phyloP scores from a whole-genome alignment of 306 rosid species.

The Elaeagnus macrophylla region DNA sequence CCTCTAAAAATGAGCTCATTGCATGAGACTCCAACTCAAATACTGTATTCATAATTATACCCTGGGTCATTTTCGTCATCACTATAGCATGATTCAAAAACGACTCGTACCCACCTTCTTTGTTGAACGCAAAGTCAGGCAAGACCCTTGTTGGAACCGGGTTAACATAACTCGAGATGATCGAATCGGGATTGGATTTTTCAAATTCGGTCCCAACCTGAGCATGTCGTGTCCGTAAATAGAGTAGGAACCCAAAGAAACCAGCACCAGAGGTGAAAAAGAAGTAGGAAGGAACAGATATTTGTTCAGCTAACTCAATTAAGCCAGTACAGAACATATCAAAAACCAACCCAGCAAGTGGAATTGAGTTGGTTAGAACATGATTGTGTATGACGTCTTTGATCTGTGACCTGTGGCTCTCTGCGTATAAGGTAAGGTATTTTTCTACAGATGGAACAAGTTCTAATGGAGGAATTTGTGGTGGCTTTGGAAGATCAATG shows the following conservation, averaged over 20 bases:
- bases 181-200: neutral
- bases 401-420: neutral
- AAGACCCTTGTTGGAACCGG: neutral
- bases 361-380: neutral
- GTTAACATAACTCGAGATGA: neutral
- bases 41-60: neutral
- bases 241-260: neutral
- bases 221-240: neutral
- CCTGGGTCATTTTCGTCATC: neutral
- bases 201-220: neutral
- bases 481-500: no score
- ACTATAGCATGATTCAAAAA: neutral
- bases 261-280: slow-evolving; percentile 8
- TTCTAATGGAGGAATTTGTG: no score
- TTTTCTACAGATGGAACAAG: no score
- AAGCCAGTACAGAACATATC: slow-evolving; percentile 3
- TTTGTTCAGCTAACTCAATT: slow-evolving; percentile 7
- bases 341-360: neutral
- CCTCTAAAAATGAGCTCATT: neutral
- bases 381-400: neutral
- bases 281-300: slow-evolving; percentile 3
- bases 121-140: neutral
- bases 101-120: neutral
- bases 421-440: neutral
- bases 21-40: neutral